Base-by-base conservation (phyloP, 2,329 filamentous ascomycete genomes). In the Fusarium sp. region DNA sequence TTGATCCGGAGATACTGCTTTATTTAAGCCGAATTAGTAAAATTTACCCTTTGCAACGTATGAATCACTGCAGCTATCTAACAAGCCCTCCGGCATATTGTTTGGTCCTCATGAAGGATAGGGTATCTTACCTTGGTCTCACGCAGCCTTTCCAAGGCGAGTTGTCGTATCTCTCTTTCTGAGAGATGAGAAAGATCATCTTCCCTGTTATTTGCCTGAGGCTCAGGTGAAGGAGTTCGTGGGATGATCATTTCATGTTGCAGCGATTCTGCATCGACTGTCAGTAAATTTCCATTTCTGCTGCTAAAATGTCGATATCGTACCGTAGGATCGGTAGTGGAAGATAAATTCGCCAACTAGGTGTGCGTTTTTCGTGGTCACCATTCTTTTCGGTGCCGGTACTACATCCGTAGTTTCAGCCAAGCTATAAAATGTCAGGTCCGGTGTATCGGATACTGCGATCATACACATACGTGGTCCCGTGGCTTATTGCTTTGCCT, bases 401-500 rank as follows among this genome's bases (percentile, higher is more conserved):
- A n/a, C 2, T 28, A 18, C 16, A 44, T 6, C 4, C 2, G 11
- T 31, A n/a, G 37, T 37, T 8, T 15, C 8, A n/a, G 20, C 26
- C 1, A 70, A n/a, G 5, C 69, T 71, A 6, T 0, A 2, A 15
- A 11, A 1, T 45, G 26, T 45, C 23, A 45, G 15, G 28, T 30
- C 4, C 12, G 2, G 3, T 1, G 1, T 5, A 18, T 2, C 16
- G 16, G 18, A 11, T 18, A 13, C 5, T 13, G n/a, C 16, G 6
- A 12, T 13, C 12, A 16, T 15, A 23, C 8, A 13, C 23, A 31
- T 65, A 75, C 74, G 38, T 46, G 3, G 65, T 69, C 11, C 56
- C 67, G 55, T 77, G 75, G 12, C 68, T 70, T 12, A 75, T 36
- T n/a, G 61, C 70, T 26, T 31, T 75, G 5, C 75, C 74, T 47